phyloP scores from a whole-genome alignment of 75 land plant species.

The Azolla pinnata region DNA sequence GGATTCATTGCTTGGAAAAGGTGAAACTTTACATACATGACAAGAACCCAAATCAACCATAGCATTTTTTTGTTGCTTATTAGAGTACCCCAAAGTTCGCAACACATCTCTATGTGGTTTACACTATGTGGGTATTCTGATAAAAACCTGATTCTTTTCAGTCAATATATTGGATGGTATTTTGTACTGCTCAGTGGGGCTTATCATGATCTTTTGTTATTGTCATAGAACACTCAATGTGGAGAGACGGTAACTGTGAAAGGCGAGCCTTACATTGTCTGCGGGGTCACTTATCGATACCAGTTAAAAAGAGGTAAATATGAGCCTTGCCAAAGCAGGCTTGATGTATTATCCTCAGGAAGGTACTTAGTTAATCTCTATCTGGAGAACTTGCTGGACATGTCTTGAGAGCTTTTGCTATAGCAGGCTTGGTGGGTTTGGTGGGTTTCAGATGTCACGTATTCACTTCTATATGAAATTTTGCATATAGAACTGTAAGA shows the following conservation, averaged over 20 bases:
- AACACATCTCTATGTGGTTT: too few species aligned
- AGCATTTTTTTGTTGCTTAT: neutral
- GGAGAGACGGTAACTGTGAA: slow-evolving; percentile 92
- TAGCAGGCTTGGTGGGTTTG: too few species aligned
- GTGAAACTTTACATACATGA: too few species aligned
- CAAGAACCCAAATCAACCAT: too few species aligned
- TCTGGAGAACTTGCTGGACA: slow-evolving; percentile 62
- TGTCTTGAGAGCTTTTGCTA: too few species aligned
- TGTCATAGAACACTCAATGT: slow-evolving; percentile 78
- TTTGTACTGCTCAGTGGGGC: too few species aligned
- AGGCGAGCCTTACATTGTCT: slow-evolving; percentile 75
- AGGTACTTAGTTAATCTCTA: slow-evolving; percentile 83
- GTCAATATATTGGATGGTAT: neutral
- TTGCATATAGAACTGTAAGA: too few species aligned
- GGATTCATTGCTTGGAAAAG: slow-evolving; percentile 64
- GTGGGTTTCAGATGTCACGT: too few species aligned
- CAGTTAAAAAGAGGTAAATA: slow-evolving; percentile 87
- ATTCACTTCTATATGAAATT: too few species aligned
- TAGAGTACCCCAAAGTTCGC: too few species aligned
- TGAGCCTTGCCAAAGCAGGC: slow-evolving; percentile 88
- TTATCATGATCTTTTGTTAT: slow-evolving; percentile 5
- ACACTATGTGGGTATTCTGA: too few species aligned
- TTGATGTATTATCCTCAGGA: slow-evolving; percentile 85
- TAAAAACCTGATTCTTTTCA: too few species aligned
- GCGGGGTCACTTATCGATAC: slow-evolving; percentile 83